phyloP scores from a whole-genome alignment of 2,329 filamentous ascomycete species.

The Cladorrhinum sp. region DNA sequence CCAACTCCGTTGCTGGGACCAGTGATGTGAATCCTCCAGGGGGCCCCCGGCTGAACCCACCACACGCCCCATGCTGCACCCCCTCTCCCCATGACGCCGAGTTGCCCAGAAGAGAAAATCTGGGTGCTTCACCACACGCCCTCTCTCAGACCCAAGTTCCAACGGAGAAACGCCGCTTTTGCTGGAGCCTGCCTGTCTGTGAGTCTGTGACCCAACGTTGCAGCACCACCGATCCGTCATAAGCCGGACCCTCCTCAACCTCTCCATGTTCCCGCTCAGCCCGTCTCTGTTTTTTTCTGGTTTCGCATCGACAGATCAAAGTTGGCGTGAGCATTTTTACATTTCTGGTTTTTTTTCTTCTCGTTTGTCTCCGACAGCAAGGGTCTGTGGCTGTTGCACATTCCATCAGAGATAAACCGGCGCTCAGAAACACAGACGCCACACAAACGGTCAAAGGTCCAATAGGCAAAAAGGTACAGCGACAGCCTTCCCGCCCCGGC shows the following conservation, averaged over 20 bases:
- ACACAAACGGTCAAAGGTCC: not conserved
- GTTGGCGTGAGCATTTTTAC: not conserved
- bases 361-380: not conserved
- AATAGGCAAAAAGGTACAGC: conserved; percentile 6
- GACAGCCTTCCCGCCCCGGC: conserved; percentile 7
- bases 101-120: not conserved
- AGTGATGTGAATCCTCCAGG: conserved; percentile 7
- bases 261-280: conserved; percentile 5
- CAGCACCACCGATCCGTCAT: conserved; percentile 22
- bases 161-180: conserved; percentile 1
- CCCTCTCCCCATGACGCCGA: not conserved
- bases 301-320: not conserved
- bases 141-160: not conserved
- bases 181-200: conserved; percentile 8
- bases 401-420: not conserved
- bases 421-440: not conserved
- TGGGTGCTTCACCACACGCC: not conserved
- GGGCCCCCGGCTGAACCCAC: conserved; percentile 12
- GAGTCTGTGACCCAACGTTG: conserved; percentile 26
- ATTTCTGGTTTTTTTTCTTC: not conserved
- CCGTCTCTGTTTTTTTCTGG: not conserved
- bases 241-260: conserved; percentile 16
- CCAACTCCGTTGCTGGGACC: conserved; percentile 15
- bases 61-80: not conserved
- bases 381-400: not conserved